Evolutionary conservation across 2,329 filamentous ascomycete genomes (phyloP).

Genomic region (Akanthomyces lecanii): DNA sequence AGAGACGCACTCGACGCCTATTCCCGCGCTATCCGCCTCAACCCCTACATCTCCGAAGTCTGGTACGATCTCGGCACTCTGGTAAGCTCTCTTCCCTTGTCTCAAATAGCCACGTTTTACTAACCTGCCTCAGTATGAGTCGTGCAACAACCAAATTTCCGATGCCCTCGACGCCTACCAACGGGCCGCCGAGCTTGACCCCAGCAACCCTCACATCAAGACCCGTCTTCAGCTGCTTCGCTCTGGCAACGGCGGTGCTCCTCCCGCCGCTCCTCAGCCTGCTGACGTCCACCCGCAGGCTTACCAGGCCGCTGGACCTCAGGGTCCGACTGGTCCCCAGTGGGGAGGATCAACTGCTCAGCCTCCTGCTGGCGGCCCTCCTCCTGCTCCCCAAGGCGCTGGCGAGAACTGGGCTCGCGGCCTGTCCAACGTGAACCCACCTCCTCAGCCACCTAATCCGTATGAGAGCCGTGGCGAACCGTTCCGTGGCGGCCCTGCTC

Average conservation of each 20-base stretch:
- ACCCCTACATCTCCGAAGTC: slow-evolving; percentile 97
- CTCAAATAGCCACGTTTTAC: slow-evolving; percentile 27
- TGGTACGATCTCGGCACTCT: slow-evolving; percentile 98
- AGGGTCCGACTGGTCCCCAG: slow-evolving; percentile 79
- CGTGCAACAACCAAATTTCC: slow-evolving; percentile 96
- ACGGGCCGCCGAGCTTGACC: slow-evolving; percentile 89
- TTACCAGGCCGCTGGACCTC: slow-evolving; percentile 78
- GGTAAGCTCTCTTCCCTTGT: slow-evolving; percentile 52
- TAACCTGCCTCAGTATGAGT: slow-evolving; percentile 68
- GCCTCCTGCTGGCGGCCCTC: slow-evolving; percentile 48
- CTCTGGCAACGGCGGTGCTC: slow-evolving; percentile 69
- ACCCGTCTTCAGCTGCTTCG: slow-evolving; percentile 85
- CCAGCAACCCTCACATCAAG: slow-evolving; percentile 92
- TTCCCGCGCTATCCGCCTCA: slow-evolving; percentile 90
- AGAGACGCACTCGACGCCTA: slow-evolving; percentile 96
- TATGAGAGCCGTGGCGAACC: slow-evolving; percentile 72
- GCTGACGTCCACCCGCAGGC: slow-evolving; percentile 95
- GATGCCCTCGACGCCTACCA: slow-evolving; percentile 96
- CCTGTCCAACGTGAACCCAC: slow-evolving; percentile 73
- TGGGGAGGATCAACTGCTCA: slow-evolving; percentile 76
- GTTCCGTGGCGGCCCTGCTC: slow-evolving; percentile 63
- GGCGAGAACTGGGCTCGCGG: slow-evolving; percentile 58
- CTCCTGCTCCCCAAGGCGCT: slow-evolving; percentile 57
- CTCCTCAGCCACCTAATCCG: slow-evolving; percentile 72
- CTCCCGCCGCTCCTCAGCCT: slow-evolving; percentile 75